Base-by-base conservation (phyloP, 2,329 filamentous ascomycete genomes). In the Cladobotryum mycophilum region DNA sequence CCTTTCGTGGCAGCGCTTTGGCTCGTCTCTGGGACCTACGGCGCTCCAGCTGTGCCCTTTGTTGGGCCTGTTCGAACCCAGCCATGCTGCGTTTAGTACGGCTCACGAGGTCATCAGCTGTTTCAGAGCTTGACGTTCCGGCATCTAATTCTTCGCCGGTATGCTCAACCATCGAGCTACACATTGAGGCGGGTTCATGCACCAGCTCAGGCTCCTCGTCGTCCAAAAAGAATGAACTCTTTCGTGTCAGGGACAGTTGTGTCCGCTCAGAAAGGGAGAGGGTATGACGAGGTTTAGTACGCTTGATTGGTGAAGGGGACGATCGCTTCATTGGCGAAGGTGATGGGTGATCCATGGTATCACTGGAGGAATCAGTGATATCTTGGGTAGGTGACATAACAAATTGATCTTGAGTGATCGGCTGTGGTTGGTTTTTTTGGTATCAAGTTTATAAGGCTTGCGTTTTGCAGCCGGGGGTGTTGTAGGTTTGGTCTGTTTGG, bases 231-330 rank as follows among this genome's bases (percentile, higher is more conserved):
- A 60, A 58, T 13, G 61, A 63, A 1, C 81, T 77, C 43, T 80
- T 72, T 3, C 82, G 75, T 1, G 84, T 81, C 83, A 96, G 92
- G 15, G 88, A 90, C 48, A 89, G 76, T 15, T 87, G 82, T 1
- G 91, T 95, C 44, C 90, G 85, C 62, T 95, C 89, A 4, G 85
- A 79, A 0, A 93, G 76, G 0, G 85, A 84, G 8, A 85, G 67
- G 0, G 75, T 77, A 46, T 81, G 80, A 0, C 80, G 73, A 0
- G 71, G 68, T 51, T 72, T 76, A 2, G 57, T 36, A 13, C 62
- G 64, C 57, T 81, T 84, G 41, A 70, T 63, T 0, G 81, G 81
- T 0, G 81, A 84, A 0, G 80, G 80, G 2, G 81, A 82, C 1
- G 73, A 70, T 42, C 73, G 72, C 20, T 74, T 68, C 63, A 83